Evolutionary conservation across 2,329 filamentous ascomycete species (phyloP), one percentile per base, ranked within the genome.

Genomic region (Paecilomyces sp.): DNA sequence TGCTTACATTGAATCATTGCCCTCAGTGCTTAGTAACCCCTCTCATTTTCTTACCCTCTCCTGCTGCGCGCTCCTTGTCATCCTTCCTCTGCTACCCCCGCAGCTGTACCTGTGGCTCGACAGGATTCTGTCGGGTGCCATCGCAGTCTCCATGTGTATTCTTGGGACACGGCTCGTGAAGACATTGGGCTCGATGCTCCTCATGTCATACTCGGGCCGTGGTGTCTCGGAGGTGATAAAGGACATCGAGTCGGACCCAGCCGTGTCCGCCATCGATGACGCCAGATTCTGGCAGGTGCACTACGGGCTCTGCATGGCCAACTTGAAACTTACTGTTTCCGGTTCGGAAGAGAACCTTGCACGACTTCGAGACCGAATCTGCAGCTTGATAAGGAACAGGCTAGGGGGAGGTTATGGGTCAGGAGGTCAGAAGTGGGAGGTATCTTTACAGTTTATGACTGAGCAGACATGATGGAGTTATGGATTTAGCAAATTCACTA

Each of bases 221-320:
- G 81, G 85, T 3, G 86, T 94, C 1, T 82, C 85, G 3, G 86
- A 88, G 24, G 88, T 96, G n/a, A 81, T 97, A 67, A 84, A 85
- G 59, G 91, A 96, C 72, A 92, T 99, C 57, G 88, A 92, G 72
- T 83, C 86, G 1, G 92, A 97, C 67, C 86, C 89, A 1, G 83
- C 84, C 58, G 86, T 97, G 28, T 83, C 84, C 53, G 83, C 83
- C 1, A 86, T 99, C 54, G 91, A 97, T 60, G 92, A 97, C 69
- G 93, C 92, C 1, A 88, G 92, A 71, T 96, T 99, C 75, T 99
- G 94, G 94, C 94, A 99, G 78, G 94, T 97, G 13, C 94, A 99
- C 76, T 97, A 97, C 72, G 92, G 93, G 1, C 81, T 97, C 50
- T 96, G 92, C 70, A 96, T 97, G 89, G 94, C 94, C 8, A 97